Evolutionary conservation across 345 rosid species (phyloP), one percentile per base, ranked within the genome.

Genomic region (Isatis tinctoria): DNA sequence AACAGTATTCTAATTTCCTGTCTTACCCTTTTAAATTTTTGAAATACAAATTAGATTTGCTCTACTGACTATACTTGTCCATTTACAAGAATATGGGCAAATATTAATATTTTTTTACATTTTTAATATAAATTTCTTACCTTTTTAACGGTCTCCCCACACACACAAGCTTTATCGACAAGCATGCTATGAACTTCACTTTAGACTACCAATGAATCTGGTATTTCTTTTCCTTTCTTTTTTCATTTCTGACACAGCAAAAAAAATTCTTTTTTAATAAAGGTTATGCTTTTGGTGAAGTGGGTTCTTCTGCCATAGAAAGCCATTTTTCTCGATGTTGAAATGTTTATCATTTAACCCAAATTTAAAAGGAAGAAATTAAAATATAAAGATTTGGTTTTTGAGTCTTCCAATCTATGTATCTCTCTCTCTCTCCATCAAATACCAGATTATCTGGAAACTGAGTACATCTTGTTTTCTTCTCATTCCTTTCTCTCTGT

Each of bases 141-240:
- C 69, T 77, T 70, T 52, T 77, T 56, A 77, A 70, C 62, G 72
- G 76, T 59, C 80, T 77, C 72, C 68, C 73, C 80, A 65, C 80
- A 72, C 57, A 71, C 51, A 71, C 30, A 59, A 65, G 64, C 77
- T 71, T 72, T 77, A 71, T 72, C 61, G 90, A 79, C 89, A 86
- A 82, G 87, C 90, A 79, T 84, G 89, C 90, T 77, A 67, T 54
- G 59, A 71, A 70, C 75, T 78, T 67, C 74, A 54, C 87, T 85
- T 87, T 82, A 83, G 67, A 67, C 60, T 64, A 70, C 81, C 80
- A 76, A 72, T 80, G 76, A 82, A 81, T 79, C 78, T 64, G 8
- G 3, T 72, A 27, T 58, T 6, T 64, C 47, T 54, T 69, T 70
- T 58, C 22, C 43, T 4, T 39, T 24, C 5, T 40, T 40, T 6